Evolutionary conservation across 495 filamentous ascomycete species (phyloP).

Genomic region (Immersiella caudata): DNA sequence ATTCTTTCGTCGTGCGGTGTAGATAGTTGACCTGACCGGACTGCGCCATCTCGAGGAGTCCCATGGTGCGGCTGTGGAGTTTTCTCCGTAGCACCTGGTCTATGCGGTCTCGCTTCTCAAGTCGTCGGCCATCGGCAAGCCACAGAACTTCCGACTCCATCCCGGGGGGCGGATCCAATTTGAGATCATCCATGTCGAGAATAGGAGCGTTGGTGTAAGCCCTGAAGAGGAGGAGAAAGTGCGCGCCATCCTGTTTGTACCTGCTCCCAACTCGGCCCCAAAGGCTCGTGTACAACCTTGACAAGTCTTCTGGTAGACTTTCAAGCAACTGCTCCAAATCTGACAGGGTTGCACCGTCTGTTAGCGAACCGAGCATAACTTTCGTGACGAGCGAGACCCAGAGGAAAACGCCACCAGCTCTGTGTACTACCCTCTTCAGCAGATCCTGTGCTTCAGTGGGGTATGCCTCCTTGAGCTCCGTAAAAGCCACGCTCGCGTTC

Average conservation of each 20-base stretch:
- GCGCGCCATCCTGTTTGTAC: background rate
- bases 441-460: too few relatives aligned
- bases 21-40: background rate
- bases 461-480: too few relatives aligned
- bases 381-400: too few relatives aligned
- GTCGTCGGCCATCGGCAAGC: background rate
- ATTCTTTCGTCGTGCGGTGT: conserved; percentile 1
- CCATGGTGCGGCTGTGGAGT: conserved; percentile 2
- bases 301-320: background rate
- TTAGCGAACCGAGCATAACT: too few relatives aligned
- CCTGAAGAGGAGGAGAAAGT: background rate
- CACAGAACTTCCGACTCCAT: background rate
- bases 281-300: background rate
- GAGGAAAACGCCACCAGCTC: too few relatives aligned
- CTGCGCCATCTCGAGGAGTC: background rate
- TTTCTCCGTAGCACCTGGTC: background rate
- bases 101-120: background rate
- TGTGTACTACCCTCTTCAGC: too few relatives aligned
- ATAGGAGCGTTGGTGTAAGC: background rate
- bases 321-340: background rate
- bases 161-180: background rate
- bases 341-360: background rate
- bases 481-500: too few relatives aligned
- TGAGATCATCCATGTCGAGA: background rate
- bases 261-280: background rate